Evolutionary conservation across 805 yeast species (phyloP).

Genomic region (Zygoascus biomembranicola): DNA sequence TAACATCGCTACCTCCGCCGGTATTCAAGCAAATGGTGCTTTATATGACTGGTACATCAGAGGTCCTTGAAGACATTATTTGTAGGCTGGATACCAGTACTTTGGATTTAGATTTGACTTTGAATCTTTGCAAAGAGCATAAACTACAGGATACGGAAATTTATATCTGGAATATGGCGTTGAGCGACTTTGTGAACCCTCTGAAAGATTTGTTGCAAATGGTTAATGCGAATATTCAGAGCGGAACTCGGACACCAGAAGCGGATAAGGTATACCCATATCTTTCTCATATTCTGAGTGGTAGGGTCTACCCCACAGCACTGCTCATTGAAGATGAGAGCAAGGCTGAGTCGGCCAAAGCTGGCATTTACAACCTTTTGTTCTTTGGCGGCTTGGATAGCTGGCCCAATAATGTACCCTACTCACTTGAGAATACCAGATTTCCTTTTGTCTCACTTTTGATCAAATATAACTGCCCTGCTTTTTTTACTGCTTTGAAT

Average conservation of each 20-base stretch:
- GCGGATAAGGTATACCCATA: slow-evolving; percentile 45
- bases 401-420: neutral
- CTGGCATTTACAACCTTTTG: slow-evolving; percentile 44
- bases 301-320: slow-evolving; percentile 75
- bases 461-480: slow-evolving; percentile 47
- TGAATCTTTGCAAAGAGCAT: slow-evolving; percentile 49
- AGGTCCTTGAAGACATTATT: slow-evolving; percentile 54
- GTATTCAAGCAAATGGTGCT: slow-evolving; percentile 56
- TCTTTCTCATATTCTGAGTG: slow-evolving; percentile 61
- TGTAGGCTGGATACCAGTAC: slow-evolving; percentile 59
- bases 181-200: slow-evolving; percentile 68
- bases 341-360: slow-evolving; percentile 37
- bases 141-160: slow-evolving; percentile 53
- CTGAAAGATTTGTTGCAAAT: slow-evolving; percentile 48
- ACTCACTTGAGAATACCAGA: slow-evolving; percentile 3
- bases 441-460: slow-evolving; percentile 65
- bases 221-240: slow-evolving; percentile 18
- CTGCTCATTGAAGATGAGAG: slow-evolving; percentile 32
- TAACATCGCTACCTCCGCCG: slow-evolving; percentile 49
- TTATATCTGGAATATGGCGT: slow-evolving; percentile 62
- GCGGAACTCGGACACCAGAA: slow-evolving; percentile 14
- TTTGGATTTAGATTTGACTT: slow-evolving; percentile 71
- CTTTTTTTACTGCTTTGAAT: slow-evolving; percentile 58
- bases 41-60: slow-evolving; percentile 38
- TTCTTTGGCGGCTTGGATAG: slow-evolving; percentile 40